Evolutionary conservation across 208 protist genomes (phyloP).

Genomic region (Crithidia expoeki): DNA sequence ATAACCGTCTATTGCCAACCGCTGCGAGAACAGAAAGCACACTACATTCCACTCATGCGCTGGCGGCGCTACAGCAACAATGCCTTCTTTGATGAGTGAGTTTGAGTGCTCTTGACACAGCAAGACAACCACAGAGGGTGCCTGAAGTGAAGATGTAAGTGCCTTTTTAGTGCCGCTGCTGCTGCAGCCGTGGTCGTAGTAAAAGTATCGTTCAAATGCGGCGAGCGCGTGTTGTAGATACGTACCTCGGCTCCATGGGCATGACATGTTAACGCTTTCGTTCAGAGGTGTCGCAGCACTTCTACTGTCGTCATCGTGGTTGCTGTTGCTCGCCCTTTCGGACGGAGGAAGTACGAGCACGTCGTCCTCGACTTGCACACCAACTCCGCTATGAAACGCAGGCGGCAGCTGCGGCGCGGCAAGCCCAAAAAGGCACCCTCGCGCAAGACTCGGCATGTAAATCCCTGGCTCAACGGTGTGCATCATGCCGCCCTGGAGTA

Average conservation of each 20-base stretch:
- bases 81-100: not conserved
- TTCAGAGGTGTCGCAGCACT: not conserved
- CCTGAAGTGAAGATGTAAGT: not conserved
- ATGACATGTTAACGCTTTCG: not conserved
- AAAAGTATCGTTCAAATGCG: slow-evolving; percentile 26
- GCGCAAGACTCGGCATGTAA: slow-evolving; percentile 42
- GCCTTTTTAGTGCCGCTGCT: not conserved
- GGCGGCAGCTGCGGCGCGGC: slow-evolving; percentile 19
- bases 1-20: slow-evolving; percentile 38
- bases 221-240: slow-evolving; percentile 38
- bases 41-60: slow-evolving; percentile 21
- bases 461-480: slow-evolving; percentile 73
- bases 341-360: slow-evolving; percentile 49
- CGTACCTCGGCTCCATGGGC: slow-evolving; percentile 17
- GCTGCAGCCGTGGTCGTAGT: not conserved
- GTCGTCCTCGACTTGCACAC: slow-evolving; percentile 66
- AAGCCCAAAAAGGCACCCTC: slow-evolving; percentile 17
- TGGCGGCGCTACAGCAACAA: not conserved
- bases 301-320: not conserved
- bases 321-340: not conserved
- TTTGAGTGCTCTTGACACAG: not conserved
- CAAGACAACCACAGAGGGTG: not conserved
- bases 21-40: slow-evolving; percentile 49
- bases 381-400: slow-evolving; percentile 36
- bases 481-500: slow-evolving; percentile 57